Base-by-base conservation (phyloP, 2,329 filamentous ascomycete species). In the Paraphaeosphaeria minitans region DNA sequence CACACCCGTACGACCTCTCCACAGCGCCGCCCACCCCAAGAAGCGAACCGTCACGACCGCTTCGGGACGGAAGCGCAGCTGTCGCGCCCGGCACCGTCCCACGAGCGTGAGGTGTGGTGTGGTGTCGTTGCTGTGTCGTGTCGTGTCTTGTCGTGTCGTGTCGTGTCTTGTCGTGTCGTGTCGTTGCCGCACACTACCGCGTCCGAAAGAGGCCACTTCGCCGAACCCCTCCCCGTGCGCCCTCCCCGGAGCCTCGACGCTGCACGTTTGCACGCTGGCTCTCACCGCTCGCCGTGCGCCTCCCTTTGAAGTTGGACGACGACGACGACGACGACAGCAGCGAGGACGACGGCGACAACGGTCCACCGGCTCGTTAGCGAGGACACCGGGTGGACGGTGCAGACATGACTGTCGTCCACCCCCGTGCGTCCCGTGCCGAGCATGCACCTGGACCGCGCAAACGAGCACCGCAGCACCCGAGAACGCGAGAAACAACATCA, bases 31-130 rank as follows among this genome's bases (percentile, higher is more conserved):
- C 48, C 27, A 46, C 55, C 22, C 46, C 59, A 54, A 41, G 49
- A 61, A 61, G 59, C 59, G 55, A 61, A 45, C 56, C 57, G 59
- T 61, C 62, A 62, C 54, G 14, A 54, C 62, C 59, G 2, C n/a
- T 49, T 63, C 37, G n/a, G 58, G 57, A 48, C 35, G 16, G 19
- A 58, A 54, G 22, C 55, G 62, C 59, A 57, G 55, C 51, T 54
- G 54, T 55, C 42, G 56, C 54, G 24, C 55, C 39, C 47, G 16
- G 46, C 47, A 47, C 19, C 22, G 53, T 56, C n/a, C n/a, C 54
- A 56, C 54, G 21, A 50, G 47, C 54, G 19, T 51, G 43, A 35
- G 19, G 49, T 24, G 29, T 33, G n/a, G n/a, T n/a, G n/a, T n/a
- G n/a, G n/a, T n/a, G n/a, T n/a, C n/a, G n/a, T n/a, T n/a, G n/a